These are phyloP conservation scores for Ophiosphaerella herpotricha DNA, from an alignment of 2,329 filamentous ascomycete genomes.

Conservation along the genomic window DNA sequence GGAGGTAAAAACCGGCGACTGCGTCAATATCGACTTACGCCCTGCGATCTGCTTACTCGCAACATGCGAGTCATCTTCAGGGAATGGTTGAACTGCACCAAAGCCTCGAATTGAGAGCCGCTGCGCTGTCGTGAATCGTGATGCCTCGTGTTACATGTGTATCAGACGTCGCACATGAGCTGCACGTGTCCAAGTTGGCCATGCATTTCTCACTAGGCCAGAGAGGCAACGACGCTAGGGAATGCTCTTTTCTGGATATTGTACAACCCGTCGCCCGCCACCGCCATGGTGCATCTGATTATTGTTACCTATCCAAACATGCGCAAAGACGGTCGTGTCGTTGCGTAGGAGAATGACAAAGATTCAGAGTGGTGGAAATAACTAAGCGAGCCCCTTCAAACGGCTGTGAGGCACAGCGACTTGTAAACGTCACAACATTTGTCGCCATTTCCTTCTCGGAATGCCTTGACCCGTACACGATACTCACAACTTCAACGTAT, in stretches of 20 bases:
- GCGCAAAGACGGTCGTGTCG: background rate
- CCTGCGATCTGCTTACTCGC: background rate
- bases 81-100: too few species aligned
- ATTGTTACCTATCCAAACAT: background rate
- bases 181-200: background rate
- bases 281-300: too few species aligned
- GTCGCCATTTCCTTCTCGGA: conserved; percentile 6
- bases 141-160: conserved; percentile 7
- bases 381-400: conserved; percentile 30
- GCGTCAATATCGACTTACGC: background rate
- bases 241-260: too few species aligned
- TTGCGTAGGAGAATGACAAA: background rate
- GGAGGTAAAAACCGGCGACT: background rate
- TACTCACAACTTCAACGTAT: conserved; percentile 4
- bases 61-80: background rate
- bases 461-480: conserved; percentile 10
- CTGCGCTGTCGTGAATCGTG: conserved; percentile 1
- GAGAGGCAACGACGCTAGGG: too few species aligned
- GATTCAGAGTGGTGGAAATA: conserved; percentile 1
- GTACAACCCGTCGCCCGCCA: too few species aligned
- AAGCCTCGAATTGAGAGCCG: background rate
- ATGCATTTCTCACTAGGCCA: background rate
- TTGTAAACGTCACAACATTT: conserved; percentile 30
- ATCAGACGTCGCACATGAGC: background rate
- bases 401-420: conserved; percentile 29